Evolutionary conservation across 108 stramenopile species (phyloP), one percentile per base, ranked within the genome.

Genomic region (Epithemia pelagica): DNA sequence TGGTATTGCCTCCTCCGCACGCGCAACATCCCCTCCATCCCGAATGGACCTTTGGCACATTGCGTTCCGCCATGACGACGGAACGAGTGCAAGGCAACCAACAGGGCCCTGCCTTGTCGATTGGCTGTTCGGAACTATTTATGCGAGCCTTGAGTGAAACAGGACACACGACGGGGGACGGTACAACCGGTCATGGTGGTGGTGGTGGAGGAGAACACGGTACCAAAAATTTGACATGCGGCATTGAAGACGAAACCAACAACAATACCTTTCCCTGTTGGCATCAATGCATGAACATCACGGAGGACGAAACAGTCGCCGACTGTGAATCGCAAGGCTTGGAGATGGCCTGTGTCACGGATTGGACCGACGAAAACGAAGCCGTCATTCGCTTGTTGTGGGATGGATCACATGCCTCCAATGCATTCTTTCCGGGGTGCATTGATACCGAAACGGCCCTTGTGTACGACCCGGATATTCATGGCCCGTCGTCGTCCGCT

Each of bases 1-100:
- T 94, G 92, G 83, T 87, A 30, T 69, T 94, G 19, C 81, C 92
- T 20, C 92, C 92, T n/a, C 56, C 69, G 3, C 66, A 73, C 65
- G 92, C 89, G 0, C 53, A 81, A 23, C 62, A 81, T 37, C 64
- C 83, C 18, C 24, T 46, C 0, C 67, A 70, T 54, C 72, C 32
- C 51, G 51, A 27, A 32, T 27, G 37, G 37, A 82, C 89, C 10
- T 93, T 79, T 66, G 88, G 86, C 24, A 71, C 82, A 24, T 20
- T 88, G 30, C 86, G 88, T 21, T 58, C 71, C 24, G 60, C 23
- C 28, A 28, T 83, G 58, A 75, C 85, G 61, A 69, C 74, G 21
- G 59, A 73, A 37, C 67, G 57, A 27, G 61, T 30, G 18, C 7
- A 25, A 1, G 63, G 51, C 22, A 53, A 54, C 32, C 20, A 62